Conservation (phyloP, 192 early-diverging fungal genomes). For the Backusella parvicylindrica region DNA sequence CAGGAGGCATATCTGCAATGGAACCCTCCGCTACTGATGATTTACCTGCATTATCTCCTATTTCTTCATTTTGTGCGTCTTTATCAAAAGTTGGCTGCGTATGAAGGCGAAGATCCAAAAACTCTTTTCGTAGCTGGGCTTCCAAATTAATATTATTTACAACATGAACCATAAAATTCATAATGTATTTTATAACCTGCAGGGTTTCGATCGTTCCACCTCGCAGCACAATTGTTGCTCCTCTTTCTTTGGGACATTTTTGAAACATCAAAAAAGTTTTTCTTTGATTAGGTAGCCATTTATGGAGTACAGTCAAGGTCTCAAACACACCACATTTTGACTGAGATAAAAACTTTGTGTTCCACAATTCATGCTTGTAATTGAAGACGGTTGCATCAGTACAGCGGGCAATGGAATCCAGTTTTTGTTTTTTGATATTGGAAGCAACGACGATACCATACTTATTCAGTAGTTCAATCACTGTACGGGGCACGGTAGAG, state of each 20-base stretch:
- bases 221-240: slow-evolving; percentile 86
- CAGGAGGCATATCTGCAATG: background rate
- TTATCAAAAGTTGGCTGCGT: background rate
- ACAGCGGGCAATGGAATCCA: slow-evolving; percentile 81
- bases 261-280: slow-evolving; percentile 90
- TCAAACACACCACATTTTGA: slow-evolving; percentile 76
- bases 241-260: slow-evolving; percentile 72
- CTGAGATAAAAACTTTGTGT: slow-evolving; percentile 49
- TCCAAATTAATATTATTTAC: slow-evolving; percentile 87
- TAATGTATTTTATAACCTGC: slow-evolving; percentile 75
- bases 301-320: slow-evolving; percentile 77
- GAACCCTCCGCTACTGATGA: background rate
- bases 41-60: background rate
- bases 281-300: slow-evolving; percentile 69
- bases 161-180: slow-evolving; percentile 79
- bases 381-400: slow-evolving; percentile 80
- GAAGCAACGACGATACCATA: slow-evolving; percentile 74
- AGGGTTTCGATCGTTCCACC: slow-evolving; percentile 71
- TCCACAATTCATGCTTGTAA: slow-evolving; percentile 74
- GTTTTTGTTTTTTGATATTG: slow-evolving; percentile 80
- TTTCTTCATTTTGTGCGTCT: background rate
- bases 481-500: slow-evolving; percentile 72
- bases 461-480: slow-evolving; percentile 77
- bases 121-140: slow-evolving; percentile 30
- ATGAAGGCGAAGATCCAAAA: background rate